Evolutionary conservation across 108 stramenopile species (phyloP), one percentile per base, ranked within the genome.

Genomic region (Conticribra guillardii): DNA sequence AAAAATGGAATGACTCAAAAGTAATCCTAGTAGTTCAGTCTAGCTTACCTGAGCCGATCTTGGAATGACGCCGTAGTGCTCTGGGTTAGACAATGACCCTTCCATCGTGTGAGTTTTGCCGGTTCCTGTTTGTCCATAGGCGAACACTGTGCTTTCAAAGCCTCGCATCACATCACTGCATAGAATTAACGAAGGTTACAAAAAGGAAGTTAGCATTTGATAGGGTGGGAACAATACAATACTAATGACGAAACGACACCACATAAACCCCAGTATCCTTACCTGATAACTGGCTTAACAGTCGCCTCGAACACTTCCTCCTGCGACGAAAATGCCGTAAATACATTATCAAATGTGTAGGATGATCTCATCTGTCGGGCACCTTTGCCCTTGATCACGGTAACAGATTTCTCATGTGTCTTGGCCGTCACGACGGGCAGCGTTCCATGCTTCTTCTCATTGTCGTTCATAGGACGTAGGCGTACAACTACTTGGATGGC

Each of bases 101-200:
- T 89, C 88, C 94, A 94, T 94, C 16, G 93, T 94, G 57, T 94
- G 89, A 2, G 93, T 94, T 55, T 94, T 91, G 4, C 89, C 89
- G 27, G 82, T 90, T 32, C 86, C 66, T 34, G 86, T 84, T 61
- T 89, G 88, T 47, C 89, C 89, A 64, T 89, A 89, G 21, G 89
- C 86, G 74, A 89, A 87, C 3, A 89, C 79, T 23, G 84, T 83
- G 28, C 63, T 57, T 63, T 93, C 89, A 54, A 74, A 93, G 18
- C 92, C 92, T 41, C 73, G 80, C 61, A 93, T 56, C 21, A 93
- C 91, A 74, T 92, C 91, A 19, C 59, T 67, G 28, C 27, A 27
- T 28, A 14, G 29, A 55, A 28, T 21, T 54, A 26, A 60, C 15
- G 28, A 7, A 7, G 4, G 5, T 7, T 7, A 50, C 18, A 52